Base-by-base conservation (phyloP, 2,329 filamentous ascomycete species). In the Exophiala viscosa region DNA sequence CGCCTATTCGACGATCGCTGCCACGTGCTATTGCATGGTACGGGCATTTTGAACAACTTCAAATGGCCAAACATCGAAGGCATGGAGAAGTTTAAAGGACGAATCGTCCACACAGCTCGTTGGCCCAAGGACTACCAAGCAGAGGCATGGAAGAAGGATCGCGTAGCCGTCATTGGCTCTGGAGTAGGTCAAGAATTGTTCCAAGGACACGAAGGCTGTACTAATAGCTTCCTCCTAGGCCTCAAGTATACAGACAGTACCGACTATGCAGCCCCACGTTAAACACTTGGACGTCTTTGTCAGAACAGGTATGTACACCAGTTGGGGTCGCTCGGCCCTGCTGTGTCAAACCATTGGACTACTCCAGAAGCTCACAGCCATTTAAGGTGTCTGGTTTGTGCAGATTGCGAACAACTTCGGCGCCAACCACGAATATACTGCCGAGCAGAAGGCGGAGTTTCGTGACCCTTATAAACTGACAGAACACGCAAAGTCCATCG, bases 21-120 rank as follows among this genome's bases (percentile, higher is more conserved):
- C 52, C 66, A 76, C 50, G 45, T 77, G 2, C 55, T 76, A 11
- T 60, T 77, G 1, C 69, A 76, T 48, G 73, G 70, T 3, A 71
- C 70, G 3, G 73, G 74, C 2, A 68, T 75, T 9, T 43, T 84
- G 34, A 83, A 84, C 59, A 66, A 74, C 32, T 81, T 80, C 0
- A 67, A 70, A 59, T 57, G 69, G 70, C 45, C 69, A 50, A 35
- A 62, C 6, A 66, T 68, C 39, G 46, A 56, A 5, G 66, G 66
- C 1, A 61, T 76, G 50, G 66, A 75, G 44, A 69, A 65, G 41
- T 77, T 76, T 67, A 75, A 74, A 55, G 73, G 74, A 14, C 67
- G 65, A 31, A 54, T 65, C 11, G 54, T 65, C 14, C 67, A 69
- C 51, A 66, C 75, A 2, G 76, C 75, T 1, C 53, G 64, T 10